Evolutionary conservation across 2,329 filamentous ascomycete species (phyloP).

Genomic region (Penicillium sp.): DNA sequence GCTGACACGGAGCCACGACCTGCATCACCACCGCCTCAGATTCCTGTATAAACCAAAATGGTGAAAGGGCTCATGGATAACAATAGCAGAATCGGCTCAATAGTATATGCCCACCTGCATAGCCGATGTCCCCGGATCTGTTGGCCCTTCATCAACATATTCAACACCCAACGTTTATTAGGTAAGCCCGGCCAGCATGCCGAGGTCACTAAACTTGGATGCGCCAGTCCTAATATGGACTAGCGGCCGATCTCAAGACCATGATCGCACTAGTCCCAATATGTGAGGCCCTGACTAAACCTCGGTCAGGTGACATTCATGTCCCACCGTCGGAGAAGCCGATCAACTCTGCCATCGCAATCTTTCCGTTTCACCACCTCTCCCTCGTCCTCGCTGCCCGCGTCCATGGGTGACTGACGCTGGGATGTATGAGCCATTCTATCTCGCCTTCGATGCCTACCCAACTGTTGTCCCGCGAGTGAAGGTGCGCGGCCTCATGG

Average conservation of each 20-base stretch:
- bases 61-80: background rate
- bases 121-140: conserved; percentile 8
- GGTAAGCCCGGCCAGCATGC: conserved; percentile 24
- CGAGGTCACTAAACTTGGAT: conserved; percentile 20
- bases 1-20: conserved; percentile 22
- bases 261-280: conserved; percentile 18
- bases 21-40: conserved; percentile 22
- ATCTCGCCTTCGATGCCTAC: conserved; percentile 52
- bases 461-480: conserved; percentile 51
- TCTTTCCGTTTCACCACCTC: conserved; percentile 11
- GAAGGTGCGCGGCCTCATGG: conserved; percentile 54
- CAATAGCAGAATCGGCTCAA: background rate
- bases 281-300: conserved; percentile 17
- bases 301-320: conserved; percentile 18
- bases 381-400: conserved; percentile 25
- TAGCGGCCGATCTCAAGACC: conserved; percentile 28
- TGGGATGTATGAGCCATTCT: conserved; percentile 53
- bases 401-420: conserved; percentile 41
- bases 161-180: conserved; percentile 31
- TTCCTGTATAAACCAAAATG: background rate
- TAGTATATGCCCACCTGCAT: background rate
- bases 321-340: conserved; percentile 20
- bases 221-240: conserved; percentile 1
- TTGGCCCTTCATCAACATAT: conserved; percentile 17
- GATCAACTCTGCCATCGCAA: conserved; percentile 10